Conservation (phyloP, 1,284 basidiomycete genomes). For the Tilletia indica region DNA sequence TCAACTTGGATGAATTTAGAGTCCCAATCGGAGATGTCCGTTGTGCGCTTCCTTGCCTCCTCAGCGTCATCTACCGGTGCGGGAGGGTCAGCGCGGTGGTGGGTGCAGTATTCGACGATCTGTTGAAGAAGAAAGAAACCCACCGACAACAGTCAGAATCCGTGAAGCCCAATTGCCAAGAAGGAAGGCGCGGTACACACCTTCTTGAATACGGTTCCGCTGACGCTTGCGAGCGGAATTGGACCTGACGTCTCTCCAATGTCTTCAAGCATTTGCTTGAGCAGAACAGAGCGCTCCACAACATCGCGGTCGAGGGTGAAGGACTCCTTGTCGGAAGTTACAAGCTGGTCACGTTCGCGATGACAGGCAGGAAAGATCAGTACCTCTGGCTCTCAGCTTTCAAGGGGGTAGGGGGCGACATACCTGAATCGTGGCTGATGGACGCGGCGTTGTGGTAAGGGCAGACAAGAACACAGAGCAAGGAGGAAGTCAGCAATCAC, state of each 20-base stretch:
- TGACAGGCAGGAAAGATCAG: not conserved
- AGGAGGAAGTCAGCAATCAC: not conserved
- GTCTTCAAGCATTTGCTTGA: conserved; percentile 97
- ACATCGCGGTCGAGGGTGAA: conserved; percentile 92
- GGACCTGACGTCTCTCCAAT: conserved; percentile 63
- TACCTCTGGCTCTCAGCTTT: not conserved
- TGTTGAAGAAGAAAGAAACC: conserved; percentile 53
- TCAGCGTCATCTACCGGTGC: conserved; percentile 74
- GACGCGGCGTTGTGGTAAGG: not conserved
- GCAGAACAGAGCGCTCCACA: conserved; percentile 89
- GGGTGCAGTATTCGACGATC: conserved; percentile 99
- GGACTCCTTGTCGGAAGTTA: conserved; percentile 86
- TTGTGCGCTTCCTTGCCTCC: conserved; percentile 93
- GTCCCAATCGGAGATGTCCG: conserved; percentile 98
- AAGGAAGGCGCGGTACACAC: conserved; percentile 57
- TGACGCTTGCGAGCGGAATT: conserved; percentile 95
- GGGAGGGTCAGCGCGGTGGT: conserved; percentile 92
- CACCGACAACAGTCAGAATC: not conserved
- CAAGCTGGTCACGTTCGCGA: conserved; percentile 44
- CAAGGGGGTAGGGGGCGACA: not conserved
- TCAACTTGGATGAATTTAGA: conserved; percentile 91
- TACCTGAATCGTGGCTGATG: conserved; percentile 5
- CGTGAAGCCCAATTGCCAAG: not conserved
- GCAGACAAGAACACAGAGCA: not conserved
- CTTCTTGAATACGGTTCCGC: conserved; percentile 94